phyloP scores from a whole-genome alignment of 768 basidiomycete genomes.

The Candolleomyces eurysporus region DNA sequence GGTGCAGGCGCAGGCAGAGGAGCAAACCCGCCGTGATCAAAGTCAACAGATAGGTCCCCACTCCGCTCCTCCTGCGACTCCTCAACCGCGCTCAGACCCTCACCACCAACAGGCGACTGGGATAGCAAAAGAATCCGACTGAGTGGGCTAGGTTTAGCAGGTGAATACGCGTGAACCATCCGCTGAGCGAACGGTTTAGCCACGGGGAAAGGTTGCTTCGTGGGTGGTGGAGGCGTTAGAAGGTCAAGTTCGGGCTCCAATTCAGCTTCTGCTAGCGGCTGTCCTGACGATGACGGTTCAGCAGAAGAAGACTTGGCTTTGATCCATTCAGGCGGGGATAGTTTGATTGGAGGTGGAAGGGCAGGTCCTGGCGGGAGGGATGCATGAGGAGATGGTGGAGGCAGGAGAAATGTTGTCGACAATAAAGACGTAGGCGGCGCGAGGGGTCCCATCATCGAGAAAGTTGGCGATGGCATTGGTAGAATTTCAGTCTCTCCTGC shows the following conservation, averaged over 20 bases:
- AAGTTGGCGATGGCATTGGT: conserved; percentile 28
- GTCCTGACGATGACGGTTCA: too few species aligned
- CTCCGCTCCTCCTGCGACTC: too few species aligned
- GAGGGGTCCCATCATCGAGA: conserved; percentile 37
- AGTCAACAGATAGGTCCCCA: conserved; percentile 18
- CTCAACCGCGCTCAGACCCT: too few species aligned
- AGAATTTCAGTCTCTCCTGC: conserved; percentile 43
- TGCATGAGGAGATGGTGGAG: conserved; percentile 72
- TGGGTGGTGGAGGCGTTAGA: conserved; percentile 30
- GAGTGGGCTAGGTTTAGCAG: conserved; percentile 75
- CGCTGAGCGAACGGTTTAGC: conserved; percentile 68
- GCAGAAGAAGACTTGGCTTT: too few species aligned
- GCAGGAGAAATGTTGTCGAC: conserved; percentile 72
- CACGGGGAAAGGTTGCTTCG: conserved; percentile 58
- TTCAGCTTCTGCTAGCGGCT: too few species aligned
- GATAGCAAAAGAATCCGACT: conserved; percentile 75
- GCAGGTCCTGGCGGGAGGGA: conserved; percentile 54
- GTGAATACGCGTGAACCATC: conserved; percentile 82
- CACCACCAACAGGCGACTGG: conserved; percentile 30
- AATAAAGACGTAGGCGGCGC: conserved; percentile 47
- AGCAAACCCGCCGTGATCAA: conserved; percentile 27
- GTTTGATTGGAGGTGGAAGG: conserved; percentile 23
- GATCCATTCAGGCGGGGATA: conserved; percentile 13
- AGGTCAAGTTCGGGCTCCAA: too few species aligned
- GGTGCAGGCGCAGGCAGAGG: not conserved